Evolutionary conservation across 2,329 filamentous ascomycete genomes (phyloP).

Genomic region (Venturia pyrina): DNA sequence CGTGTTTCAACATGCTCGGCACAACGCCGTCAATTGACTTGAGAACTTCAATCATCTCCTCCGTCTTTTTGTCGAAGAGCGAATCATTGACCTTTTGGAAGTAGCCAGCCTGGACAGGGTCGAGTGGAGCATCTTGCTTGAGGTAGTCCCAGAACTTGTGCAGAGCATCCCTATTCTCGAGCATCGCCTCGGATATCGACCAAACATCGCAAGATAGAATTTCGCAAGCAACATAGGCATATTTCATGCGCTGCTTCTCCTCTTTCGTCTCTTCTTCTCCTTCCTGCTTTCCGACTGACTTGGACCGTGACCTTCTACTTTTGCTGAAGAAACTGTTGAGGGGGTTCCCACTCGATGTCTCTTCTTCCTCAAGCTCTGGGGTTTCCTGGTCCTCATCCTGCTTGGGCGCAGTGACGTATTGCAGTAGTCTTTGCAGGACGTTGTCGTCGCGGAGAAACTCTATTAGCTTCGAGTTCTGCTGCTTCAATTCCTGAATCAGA

Average conservation of each 20-base stretch:
- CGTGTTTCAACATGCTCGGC: slow-evolving; percentile 77
- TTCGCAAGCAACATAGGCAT: slow-evolving; percentile 88
- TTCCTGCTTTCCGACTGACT: slow-evolving; percentile 32
- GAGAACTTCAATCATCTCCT: slow-evolving; percentile 89
- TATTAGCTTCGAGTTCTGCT: slow-evolving; percentile 95
- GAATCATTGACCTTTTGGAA: slow-evolving; percentile 99
- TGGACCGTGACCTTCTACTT: slow-evolving; percentile 27
- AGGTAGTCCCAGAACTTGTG: slow-evolving; percentile 87
- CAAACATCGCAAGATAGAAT: slow-evolving; percentile 91
- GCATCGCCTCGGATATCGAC: slow-evolving; percentile 88
- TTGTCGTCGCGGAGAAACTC: slow-evolving; percentile 86
- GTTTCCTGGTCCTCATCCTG: slow-evolving; percentile 25
- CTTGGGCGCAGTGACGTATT: slow-evolving; percentile 81
- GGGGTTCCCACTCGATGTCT: slow-evolving; percentile 26
- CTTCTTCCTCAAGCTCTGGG: slow-evolving; percentile 42
- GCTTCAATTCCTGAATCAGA: slow-evolving; percentile 93
- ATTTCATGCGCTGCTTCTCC: slow-evolving; percentile 86
- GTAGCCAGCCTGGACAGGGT: slow-evolving; percentile 90
- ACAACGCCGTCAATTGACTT: slow-evolving; percentile 75
- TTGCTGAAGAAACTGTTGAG: slow-evolving; percentile 35
- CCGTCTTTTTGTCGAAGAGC: slow-evolving; percentile 94
- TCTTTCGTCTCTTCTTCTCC: slow-evolving; percentile 55
- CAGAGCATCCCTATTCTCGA: slow-evolving; percentile 71
- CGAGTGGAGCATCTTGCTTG: slow-evolving; percentile 71
- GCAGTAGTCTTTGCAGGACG: slow-evolving; percentile 73